These are phyloP conservation scores for Diaporthe destruens DNA, from an alignment of 2,329 filamentous ascomycete species.

Conservation along the genomic window DNA sequence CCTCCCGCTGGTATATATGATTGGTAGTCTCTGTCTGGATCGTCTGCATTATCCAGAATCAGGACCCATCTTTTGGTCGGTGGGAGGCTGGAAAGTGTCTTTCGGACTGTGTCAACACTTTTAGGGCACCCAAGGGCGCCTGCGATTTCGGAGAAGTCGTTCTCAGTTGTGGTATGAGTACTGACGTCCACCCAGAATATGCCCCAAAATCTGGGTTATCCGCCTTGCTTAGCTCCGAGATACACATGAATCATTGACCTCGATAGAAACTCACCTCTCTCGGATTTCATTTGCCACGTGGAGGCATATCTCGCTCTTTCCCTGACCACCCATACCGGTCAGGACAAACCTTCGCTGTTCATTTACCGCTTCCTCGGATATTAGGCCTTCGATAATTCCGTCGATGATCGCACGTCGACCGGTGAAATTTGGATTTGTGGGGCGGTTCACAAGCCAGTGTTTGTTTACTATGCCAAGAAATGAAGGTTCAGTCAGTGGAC, in stretches of 20 bases:
- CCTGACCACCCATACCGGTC: background rate
- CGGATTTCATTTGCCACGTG: background rate
- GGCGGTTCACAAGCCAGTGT: background rate
- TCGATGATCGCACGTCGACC: background rate
- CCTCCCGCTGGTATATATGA: background rate
- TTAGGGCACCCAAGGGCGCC: background rate
- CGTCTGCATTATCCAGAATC: background rate
- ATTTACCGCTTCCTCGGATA: background rate
- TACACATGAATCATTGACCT: too few relatives aligned
- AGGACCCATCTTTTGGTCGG: background rate
- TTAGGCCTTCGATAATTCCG: background rate
- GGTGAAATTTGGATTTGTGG: background rate
- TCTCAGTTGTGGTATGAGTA: background rate
- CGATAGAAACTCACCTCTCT: background rate
- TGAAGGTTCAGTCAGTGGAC: background rate
- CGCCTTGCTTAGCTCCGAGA: background rate
- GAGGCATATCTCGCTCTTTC: slow-evolving; percentile 4
- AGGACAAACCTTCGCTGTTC: background rate
- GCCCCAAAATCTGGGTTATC: background rate
- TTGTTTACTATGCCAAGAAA: background rate
- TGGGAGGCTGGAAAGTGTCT: background rate
- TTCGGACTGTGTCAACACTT: background rate
- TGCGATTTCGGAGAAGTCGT: background rate
- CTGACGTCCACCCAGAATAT: slow-evolving; percentile 4
- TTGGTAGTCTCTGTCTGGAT: background rate